Conservation (phyloP, 176 grass and related monocot species). For the Musa troglodytarum region DNA sequence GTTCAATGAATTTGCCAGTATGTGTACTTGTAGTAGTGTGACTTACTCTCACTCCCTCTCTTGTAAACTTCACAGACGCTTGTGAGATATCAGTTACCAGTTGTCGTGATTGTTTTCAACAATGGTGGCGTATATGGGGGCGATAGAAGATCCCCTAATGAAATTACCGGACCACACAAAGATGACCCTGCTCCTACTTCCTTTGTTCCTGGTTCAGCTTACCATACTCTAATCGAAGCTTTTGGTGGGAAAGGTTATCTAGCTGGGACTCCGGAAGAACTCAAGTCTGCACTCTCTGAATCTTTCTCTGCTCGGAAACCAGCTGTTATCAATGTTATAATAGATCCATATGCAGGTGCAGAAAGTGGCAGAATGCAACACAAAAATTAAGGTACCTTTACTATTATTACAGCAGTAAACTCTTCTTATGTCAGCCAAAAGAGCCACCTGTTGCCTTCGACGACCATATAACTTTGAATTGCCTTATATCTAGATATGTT, state of each 20-base stretch:
- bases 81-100: conserved; percentile 68
- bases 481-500: not conserved
- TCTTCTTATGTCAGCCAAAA: not conserved
- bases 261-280: conserved; percentile 52
- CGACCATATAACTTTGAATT: no score
- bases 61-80: conserved; percentile 46
- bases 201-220: conserved; percentile 63
- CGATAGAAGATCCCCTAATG: conserved; percentile 68
- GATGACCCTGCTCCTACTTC: conserved; percentile 91
- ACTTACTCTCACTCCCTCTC: no score
- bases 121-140: conserved; percentile 93
- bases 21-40: not conserved
- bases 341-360: conserved; percentile 74
- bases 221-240: conserved; percentile 80
- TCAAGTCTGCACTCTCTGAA: conserved; percentile 58
- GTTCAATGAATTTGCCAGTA: no score
- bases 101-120: conserved; percentile 85
- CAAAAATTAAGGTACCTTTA: conserved; percentile 54
- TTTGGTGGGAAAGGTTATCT: conserved; percentile 83
- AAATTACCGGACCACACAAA: conserved; percentile 76
- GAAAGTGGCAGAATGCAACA: conserved; percentile 96
- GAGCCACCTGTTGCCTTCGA: not conserved
- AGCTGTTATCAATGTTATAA: conserved; percentile 63
- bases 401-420: not conserved
- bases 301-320: conserved; percentile 64